Evolutionary conservation across 2,329 filamentous ascomycete species (phyloP), one percentile per base, ranked within the genome.

Genomic region (Pseudopithomyces chartarum): DNA sequence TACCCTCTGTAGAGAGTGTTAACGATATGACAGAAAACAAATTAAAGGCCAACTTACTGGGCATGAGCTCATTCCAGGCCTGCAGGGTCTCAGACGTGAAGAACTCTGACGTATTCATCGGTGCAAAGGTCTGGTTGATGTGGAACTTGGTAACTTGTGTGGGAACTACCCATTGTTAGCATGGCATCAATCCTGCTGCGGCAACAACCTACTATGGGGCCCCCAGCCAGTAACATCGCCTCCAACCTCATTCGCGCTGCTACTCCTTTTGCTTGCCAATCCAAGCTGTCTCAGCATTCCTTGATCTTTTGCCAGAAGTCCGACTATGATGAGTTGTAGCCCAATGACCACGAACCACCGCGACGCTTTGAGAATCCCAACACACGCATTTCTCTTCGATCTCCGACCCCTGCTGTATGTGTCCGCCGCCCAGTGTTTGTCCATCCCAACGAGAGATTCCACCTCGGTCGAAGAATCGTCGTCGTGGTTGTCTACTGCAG

Each of bases 61-160:
- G 68, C 57, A 69, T 60, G 0, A 74, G 61, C 13, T 73, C 70
- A 54, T 74, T 74, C 71, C 70, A 74, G 26, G 71, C 70, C 6
- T 56, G 61, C 1, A 74, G 63, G 3, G 64, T 66, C 47, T 70
- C 63, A 38, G 70, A 69, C 19, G 67, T 68, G 66, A 74, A 74
- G 63, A 74, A 74, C 10, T 74, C 70, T 7, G 71, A 70, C 1
- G 71, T 74, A 56, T 73, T 72, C 58, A 70, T 71, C 12, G 70
- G 70, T 3, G 71, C 70, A 47, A 70, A 73, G 1, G 71, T 73
- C 54, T 74, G 71, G 43, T 73, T 73, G 50, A 73, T 65, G 12
- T 68, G 47, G 61, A 74, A 74, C n/a, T 60, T 69, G 26, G 67
- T 70, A 53, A 73, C 60, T 55, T 70, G 67, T 7, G 70, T 73